Conservation (phyloP, 2,329 filamentous ascomycete species). For the Botryotinia narcissicola region DNA sequence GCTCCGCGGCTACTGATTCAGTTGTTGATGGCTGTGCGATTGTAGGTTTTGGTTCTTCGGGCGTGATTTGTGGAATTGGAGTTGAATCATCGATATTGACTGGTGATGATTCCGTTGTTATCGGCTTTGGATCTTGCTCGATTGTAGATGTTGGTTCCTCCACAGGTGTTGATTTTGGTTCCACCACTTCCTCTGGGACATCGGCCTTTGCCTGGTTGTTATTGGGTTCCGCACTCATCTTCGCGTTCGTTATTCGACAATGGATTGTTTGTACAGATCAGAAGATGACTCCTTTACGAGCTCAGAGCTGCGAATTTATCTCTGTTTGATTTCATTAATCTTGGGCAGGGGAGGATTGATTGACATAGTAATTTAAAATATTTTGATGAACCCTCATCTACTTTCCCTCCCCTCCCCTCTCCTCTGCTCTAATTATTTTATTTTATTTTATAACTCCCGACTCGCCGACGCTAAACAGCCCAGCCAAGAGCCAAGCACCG, state of each 20-base stretch:
- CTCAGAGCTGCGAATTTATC: not conserved
- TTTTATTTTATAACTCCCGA: not conserved
- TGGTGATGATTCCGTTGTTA: not conserved
- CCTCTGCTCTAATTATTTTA: not conserved
- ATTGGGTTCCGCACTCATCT: constrained; percentile 7
- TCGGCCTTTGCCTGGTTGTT: not conserved
- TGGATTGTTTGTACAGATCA: not conserved
- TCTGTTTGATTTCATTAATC: not conserved
- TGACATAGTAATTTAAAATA: not conserved
- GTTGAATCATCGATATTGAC: not conserved
- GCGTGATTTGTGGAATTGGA: not conserved
- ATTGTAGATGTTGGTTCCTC: not conserved
- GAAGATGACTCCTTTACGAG: not conserved
- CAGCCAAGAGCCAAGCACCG: not conserved
- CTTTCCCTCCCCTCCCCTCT: not conserved
- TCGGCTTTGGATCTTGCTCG: not conserved
- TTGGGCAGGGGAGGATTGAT: not conserved
- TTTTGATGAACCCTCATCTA: not conserved
- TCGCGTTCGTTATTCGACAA: not conserved
- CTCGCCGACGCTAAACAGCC: not conserved
- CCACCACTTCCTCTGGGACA: not conserved
- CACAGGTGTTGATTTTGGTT: not conserved
- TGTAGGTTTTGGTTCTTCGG: constrained; percentile 8
- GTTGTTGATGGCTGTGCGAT: constrained; percentile 3
- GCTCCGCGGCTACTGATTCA: not conserved